phyloP scores from a whole-genome alignment of 2,329 filamentous ascomycete species.

The Sclerotinia nivalis region DNA sequence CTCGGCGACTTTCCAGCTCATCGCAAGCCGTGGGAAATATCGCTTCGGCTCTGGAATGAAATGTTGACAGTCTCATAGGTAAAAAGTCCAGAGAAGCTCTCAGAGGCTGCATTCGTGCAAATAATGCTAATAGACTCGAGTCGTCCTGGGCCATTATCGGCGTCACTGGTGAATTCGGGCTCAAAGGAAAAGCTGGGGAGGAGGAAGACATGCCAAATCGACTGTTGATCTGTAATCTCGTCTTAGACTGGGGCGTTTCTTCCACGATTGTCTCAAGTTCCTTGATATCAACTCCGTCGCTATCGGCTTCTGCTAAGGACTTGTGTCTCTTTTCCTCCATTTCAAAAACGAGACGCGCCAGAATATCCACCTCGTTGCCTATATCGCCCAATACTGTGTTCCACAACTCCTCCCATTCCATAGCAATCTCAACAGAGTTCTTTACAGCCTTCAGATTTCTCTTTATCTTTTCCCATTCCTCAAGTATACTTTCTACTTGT shows the following conservation, averaged over 20 bases:
- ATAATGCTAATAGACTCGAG: constrained; percentile 82
- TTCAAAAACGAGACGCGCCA: constrained; percentile 84
- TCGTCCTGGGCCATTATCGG: constrained; percentile 71
- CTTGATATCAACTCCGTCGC: constrained; percentile 73
- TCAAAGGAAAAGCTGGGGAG: constrained; percentile 55
- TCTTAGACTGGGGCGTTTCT: constrained; percentile 65
- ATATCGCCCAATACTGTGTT: constrained; percentile 91
- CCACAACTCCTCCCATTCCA: constrained; percentile 99
- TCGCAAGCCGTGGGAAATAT: constrained; percentile 90
- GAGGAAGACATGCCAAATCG: constrained; percentile 68
- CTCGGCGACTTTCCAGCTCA: constrained; percentile 76
- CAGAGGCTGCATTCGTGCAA: constrained; percentile 92
- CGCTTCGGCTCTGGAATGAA: constrained; percentile 72
- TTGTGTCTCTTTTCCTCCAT: constrained; percentile 96
- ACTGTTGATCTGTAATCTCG: constrained; percentile 57
- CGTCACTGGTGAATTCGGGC: constrained; percentile 60
- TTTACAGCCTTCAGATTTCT: constrained; percentile 76
- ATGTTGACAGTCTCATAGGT: constrained; percentile 89
- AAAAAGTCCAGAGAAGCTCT: constrained; percentile 92
- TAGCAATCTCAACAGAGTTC: constrained; percentile 89
- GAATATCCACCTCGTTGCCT: constrained; percentile 79
- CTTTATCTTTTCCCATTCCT: constrained; percentile 83
- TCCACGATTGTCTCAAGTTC: constrained; percentile 93
- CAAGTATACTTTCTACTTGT: constrained; percentile 86
- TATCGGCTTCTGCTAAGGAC: constrained; percentile 62